These are phyloP conservation scores for Phialocephala sp. DNA, from an alignment of 2,329 filamentous ascomycete genomes.

Conservation along the genomic window DNA sequence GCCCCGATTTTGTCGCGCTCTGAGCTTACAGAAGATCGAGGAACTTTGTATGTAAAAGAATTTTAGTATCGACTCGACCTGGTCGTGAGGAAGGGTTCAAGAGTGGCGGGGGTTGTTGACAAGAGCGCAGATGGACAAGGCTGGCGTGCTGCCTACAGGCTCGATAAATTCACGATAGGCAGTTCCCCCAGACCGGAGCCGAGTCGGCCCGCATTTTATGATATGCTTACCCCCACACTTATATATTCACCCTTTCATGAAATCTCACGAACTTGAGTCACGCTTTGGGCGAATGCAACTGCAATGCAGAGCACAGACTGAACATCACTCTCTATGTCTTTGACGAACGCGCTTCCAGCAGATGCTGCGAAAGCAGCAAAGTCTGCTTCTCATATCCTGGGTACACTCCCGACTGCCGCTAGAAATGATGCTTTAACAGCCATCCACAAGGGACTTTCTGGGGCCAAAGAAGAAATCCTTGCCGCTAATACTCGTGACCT, in stretches of 20 bases:
- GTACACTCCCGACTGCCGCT: constrained; percentile 74
- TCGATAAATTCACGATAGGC: constrained; percentile 19
- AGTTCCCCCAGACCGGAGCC: constrained; percentile 23
- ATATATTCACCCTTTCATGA: constrained; percentile 23
- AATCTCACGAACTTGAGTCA: constrained; percentile 23
- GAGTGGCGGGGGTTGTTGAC: not conserved
- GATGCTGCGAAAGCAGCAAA: constrained; percentile 82
- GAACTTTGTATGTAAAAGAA: not conserved
- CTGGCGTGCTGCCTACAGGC: constrained; percentile 14
- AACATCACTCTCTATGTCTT: constrained; percentile 67
- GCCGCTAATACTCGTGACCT: constrained; percentile 87
- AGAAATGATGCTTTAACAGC: constrained; percentile 86
- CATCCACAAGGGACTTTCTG: constrained; percentile 78
- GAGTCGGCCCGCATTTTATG: constrained; percentile 16
- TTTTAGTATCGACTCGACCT: not conserved
- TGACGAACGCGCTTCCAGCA: constrained; percentile 82
- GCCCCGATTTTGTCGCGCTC: not conserved
- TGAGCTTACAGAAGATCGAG: not conserved
- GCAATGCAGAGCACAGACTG: constrained; percentile 12
- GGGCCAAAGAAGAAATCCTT: constrained; percentile 76
- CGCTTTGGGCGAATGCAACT: constrained; percentile 1
- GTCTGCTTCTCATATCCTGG: constrained; percentile 80
- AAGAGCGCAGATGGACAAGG: constrained; percentile 12
- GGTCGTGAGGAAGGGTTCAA: not conserved
- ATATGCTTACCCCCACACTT: constrained; percentile 8